Evolutionary conservation across 1,139 yeast genomes (phyloP), one percentile per base, ranked within the genome.

Genomic region (Hyphopichia wangnamkhiaoensis): DNA sequence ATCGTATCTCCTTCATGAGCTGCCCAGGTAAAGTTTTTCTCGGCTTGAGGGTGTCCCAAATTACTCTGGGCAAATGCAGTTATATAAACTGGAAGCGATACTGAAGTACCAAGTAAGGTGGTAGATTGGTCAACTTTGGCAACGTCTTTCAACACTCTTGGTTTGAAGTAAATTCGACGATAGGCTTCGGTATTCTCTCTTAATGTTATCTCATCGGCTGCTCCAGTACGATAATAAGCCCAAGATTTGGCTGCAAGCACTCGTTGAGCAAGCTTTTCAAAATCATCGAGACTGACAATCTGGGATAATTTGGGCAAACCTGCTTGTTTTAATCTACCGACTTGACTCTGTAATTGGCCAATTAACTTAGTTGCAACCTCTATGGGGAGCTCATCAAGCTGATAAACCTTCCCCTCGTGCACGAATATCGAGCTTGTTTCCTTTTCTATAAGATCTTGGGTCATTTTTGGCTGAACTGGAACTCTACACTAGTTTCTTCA

Each of bases 141-240:
- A 14, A 81, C 90, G 51, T 84, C 85, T 8, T 84, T 83, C 38
- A 87, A 66, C 12, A 85, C 68, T 39, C 75, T 70, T 23, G 95
- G 95, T 45, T 81, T 78, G 70, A 87, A 86, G 66, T 84, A 86
- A 37, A 87, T 74, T 40, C 93, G 71, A 52, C 83, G 90, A 63
- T 75, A 87, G 1, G 94, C 89, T 42, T 79, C 70, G 54, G 84
- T 93, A 63, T 87, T 87, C 55, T 87, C 94, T 46, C 95, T 74
- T 59, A 84, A 59, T 1, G 93, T 72, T 48, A 87, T 76, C 62
- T 87, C 95, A 59, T 87, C 95, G 55, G 86, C 94, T 8, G 90
- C 74, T 12, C 89, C 95, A 31, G 88, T 79, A 2, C 89, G 80
- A 58, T 84, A 87, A 61, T 87, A 87, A 6, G 87, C 87, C 86